Conservation (phyloP, 495 filamentous ascomycete genomes). For the Letharia columbiana region DNA sequence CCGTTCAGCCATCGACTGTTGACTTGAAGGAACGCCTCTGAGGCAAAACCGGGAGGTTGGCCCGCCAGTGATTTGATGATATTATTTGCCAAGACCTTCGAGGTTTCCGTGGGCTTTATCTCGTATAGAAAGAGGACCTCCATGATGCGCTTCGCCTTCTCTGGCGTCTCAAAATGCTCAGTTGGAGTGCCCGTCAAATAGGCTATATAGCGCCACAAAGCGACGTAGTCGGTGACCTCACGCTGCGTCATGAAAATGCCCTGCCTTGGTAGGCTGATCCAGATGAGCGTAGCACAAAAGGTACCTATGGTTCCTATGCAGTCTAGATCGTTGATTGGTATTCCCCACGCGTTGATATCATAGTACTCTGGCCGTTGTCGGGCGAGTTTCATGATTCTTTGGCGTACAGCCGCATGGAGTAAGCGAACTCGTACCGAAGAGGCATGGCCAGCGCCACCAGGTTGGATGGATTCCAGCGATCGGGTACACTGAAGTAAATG, state of each 20-base stretch:
- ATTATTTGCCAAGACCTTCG: conserved; percentile 55
- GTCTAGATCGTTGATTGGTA: conserved; percentile 67
- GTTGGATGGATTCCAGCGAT: conserved; percentile 51
- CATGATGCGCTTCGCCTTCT: conserved; percentile 48
- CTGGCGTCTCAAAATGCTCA: conserved; percentile 44
- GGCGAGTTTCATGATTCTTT: conserved; percentile 52
- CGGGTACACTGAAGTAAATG: conserved; percentile 59
- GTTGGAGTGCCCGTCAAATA: conserved; percentile 57
- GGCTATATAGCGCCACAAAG: conserved; percentile 62
- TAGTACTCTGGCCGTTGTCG: conserved; percentile 48
- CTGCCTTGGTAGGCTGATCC: conserved; percentile 57
- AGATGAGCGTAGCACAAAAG: conserved; percentile 57
- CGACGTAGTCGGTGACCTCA: conserved; percentile 58
- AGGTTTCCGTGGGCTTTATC: conserved; percentile 50
- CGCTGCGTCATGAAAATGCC: conserved; percentile 50
- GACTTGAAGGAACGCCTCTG: conserved; percentile 35
- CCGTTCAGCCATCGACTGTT: conserved; percentile 45
- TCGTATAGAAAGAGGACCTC: conserved; percentile 53
- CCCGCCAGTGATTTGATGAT: conserved; percentile 53
- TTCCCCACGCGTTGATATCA: conserved; percentile 44
- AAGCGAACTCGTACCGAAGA: conserved; percentile 62
- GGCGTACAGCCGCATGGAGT: conserved; percentile 60
- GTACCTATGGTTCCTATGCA: conserved; percentile 54
- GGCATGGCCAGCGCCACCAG: conserved; percentile 53
- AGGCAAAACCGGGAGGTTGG: conserved; percentile 50